These are phyloP conservation scores for Cicer chorassanicum DNA, from an alignment of 306 rosid genomes.

Conservation along the genomic window DNA sequence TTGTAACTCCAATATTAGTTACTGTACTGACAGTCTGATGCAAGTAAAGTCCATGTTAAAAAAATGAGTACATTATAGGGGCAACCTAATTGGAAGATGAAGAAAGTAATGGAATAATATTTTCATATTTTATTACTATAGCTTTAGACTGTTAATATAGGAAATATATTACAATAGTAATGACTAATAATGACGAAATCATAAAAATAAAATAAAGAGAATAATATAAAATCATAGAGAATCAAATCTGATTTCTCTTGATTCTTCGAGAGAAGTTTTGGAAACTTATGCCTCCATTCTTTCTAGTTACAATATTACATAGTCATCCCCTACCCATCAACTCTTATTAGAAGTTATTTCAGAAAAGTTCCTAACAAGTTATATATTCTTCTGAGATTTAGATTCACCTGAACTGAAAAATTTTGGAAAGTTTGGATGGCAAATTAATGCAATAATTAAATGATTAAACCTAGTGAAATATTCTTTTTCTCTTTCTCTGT, in stretches of 20 bases:
- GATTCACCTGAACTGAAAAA: not conserved
- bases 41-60: not conserved
- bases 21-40: conserved; percentile 5
- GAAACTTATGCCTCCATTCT: conserved; percentile 30
- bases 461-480: not conserved
- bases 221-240: no score
- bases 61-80: not conserved
- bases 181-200: no score
- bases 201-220: no score
- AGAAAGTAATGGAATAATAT: no score
- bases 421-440: not conserved
- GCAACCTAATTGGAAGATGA: not conserved
- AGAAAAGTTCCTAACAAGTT: conserved; percentile 19
- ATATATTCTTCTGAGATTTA: conserved; percentile 29
- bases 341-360: conserved; percentile 10
- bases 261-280: not conserved
- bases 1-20: not conserved
- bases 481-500: not conserved
- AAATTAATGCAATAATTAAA: conserved; percentile 22
- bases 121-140: no score
- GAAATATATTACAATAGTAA: no score
- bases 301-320: conserved; percentile 11
- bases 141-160: no score
- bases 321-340: conserved; percentile 8
- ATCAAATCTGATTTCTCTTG: no score